Conservation (phyloP, 225 moss, liverwort and hornwort genomes). For the Antitrichia curtipendula region DNA sequence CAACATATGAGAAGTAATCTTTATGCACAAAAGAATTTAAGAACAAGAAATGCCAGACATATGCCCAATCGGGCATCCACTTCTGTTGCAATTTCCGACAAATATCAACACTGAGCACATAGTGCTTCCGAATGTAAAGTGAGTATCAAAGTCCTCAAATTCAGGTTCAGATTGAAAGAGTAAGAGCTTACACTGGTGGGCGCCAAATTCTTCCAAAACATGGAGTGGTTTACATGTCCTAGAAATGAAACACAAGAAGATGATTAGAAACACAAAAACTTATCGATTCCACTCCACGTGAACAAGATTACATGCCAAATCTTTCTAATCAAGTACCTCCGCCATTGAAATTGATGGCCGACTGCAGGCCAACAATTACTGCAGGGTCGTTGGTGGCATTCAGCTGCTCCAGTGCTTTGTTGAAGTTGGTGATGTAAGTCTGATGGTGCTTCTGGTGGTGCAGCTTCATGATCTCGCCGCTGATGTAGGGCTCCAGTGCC, state of each 20-base stretch:
- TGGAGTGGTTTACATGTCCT: conserved; percentile 91
- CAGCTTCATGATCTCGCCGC: conserved; percentile 88
- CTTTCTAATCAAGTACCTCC: conserved; percentile 40
- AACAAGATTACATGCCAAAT: not conserved
- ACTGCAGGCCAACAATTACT: conserved; percentile 51
- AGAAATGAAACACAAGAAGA: not conserved
- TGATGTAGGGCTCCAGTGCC: conserved; percentile 77
- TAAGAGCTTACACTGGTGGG: conserved; percentile 45
- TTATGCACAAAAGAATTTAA: not conserved
- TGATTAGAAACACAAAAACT: not conserved
- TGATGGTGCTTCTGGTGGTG: conserved; percentile 99
- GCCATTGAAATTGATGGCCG: conserved; percentile 81
- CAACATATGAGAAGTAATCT: not conserved
- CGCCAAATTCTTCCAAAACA: conserved; percentile 93
- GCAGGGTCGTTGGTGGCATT: conserved; percentile 26
- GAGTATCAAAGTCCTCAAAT: not conserved
- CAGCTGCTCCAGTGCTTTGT: conserved; percentile 89
- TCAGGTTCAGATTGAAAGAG: not conserved
- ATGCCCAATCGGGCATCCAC: not conserved
- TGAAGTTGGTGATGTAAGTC: conserved; percentile 82
- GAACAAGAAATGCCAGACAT: not conserved
- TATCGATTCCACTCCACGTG: not conserved
- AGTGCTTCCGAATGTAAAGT: not conserved
- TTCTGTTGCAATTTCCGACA: not conserved
- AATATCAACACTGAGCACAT: not conserved